Percentiles rank a stretch among this genome's conserved stretches.
phyloP scores from a whole-genome alignment of 108 stramenopile genomes.

The Skeletonema potamos region DNA sequence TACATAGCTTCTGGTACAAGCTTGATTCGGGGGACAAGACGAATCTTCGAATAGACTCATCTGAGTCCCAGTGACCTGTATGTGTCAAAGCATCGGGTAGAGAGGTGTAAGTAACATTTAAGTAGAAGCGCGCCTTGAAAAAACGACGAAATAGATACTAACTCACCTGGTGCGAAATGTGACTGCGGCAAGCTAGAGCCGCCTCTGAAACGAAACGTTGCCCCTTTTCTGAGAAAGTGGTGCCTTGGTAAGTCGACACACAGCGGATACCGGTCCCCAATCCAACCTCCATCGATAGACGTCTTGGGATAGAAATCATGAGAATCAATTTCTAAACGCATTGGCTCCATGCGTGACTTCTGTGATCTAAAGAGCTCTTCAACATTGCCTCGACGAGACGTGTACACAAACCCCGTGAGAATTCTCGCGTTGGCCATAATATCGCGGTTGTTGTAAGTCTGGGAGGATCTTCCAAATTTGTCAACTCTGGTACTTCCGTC shows the following conservation, averaged over 20 bases:
- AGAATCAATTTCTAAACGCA: conserved; percentile 45
- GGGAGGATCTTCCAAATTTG: conserved; percentile 23
- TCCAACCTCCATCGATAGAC: conserved; percentile 56
- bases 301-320: conserved; percentile 61
- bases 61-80: conserved; percentile 19
- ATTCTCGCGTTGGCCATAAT: conserved; percentile 53
- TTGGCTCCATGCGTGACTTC: conserved; percentile 43
- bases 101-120: too few species aligned
- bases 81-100: too few species aligned
- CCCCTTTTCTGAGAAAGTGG: conserved; percentile 37
- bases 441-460: conserved; percentile 49
- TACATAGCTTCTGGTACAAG: conserved; percentile 51
- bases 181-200: conserved; percentile 21
- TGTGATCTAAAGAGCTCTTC: conserved; percentile 19
- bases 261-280: conserved; percentile 51
- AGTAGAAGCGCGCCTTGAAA: too few species aligned
- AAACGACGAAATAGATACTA: too few species aligned
- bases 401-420: conserved; percentile 39
- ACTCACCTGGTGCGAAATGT: conserved; percentile 1
- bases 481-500: conserved; percentile 46
- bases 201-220: conserved; percentile 42
- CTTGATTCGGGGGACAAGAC: conserved; percentile 32
- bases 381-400: conserved; percentile 26
- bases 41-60: conserved; percentile 40
- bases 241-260: conserved; percentile 34